These are phyloP conservation scores for Beauveria brongniartii DNA, from an alignment of 2,329 filamentous ascomycete species.

Conservation along the genomic window DNA sequence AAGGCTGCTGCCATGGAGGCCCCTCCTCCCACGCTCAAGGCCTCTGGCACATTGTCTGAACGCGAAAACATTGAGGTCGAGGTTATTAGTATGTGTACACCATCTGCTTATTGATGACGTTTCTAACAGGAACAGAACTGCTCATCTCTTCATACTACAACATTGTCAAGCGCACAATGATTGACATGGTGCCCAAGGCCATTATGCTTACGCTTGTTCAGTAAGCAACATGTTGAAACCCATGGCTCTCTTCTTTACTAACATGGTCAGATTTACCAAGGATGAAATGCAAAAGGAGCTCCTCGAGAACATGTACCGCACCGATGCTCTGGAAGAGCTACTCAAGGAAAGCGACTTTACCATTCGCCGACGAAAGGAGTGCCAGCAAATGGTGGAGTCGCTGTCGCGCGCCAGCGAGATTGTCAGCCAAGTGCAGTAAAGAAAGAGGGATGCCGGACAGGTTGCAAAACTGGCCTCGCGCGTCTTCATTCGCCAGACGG, in stretches of 20 bases:
- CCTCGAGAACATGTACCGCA: constrained; percentile 94
- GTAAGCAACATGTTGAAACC: constrained; percentile 44
- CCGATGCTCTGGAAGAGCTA: constrained; percentile 81
- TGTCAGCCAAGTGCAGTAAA: constrained; percentile 69
- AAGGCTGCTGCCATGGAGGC: constrained; percentile 99
- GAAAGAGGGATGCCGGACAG: background rate
- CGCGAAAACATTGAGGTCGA: constrained; percentile 94
- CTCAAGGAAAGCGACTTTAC: constrained; percentile 99
- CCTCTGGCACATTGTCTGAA: constrained; percentile 86
- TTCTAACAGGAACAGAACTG: constrained; percentile 52
- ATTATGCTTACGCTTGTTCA: constrained; percentile 97
- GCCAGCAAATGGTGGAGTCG: constrained; percentile 98
- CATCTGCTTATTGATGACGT: background rate
- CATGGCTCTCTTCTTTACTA: background rate
- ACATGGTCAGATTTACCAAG: constrained; percentile 66
- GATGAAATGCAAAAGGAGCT: constrained; percentile 98
- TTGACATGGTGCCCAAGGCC: constrained; percentile 99
- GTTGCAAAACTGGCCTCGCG: background rate
- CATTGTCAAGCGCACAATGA: constrained; percentile 97
- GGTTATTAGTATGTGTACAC: constrained; percentile 73
- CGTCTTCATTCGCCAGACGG: background rate
- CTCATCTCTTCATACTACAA: constrained; percentile 96
- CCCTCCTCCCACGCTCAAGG: constrained; percentile 86
- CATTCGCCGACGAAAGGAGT: constrained; percentile 88
- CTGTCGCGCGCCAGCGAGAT: constrained; percentile 87